Base-by-base conservation (phyloP, 2,329 filamentous ascomycete genomes). In the Aureobasidium sp. region DNA sequence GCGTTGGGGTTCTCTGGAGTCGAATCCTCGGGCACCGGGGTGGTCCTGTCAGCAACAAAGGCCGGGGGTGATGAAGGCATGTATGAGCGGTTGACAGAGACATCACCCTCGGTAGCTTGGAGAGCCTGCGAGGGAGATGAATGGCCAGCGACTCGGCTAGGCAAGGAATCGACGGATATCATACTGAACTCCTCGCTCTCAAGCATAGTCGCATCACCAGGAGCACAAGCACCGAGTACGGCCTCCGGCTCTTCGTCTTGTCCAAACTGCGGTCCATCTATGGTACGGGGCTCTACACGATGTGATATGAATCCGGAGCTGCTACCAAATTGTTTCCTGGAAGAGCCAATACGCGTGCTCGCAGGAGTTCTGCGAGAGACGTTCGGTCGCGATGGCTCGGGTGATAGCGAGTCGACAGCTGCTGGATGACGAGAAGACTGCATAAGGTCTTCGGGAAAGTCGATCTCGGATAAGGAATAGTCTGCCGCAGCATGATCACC, bases 131-230 rank as follows among this genome's bases (percentile, higher is more conserved):
- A 50, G 31, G 60, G 50, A 7, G 60, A 61, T 11, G 50, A 53
- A 19, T 39, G 49, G 14, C 37, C 42, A 14, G 24, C 17, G 53
- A 67, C 69, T 14, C 69, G 67, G 50, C 68, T 70, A 37, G 74
- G 74, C 35, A 81, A 65, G 1, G 78, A 79, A 39, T 79, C 76
- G 12, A 79, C 70, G 2, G 78, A 79, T 1, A 81, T 73, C 74
- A 81, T 79, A 62, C 76, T 81, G 67, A 81, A 80, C 59, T 76
- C 77, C 65, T 80, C 78, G 63, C 78, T 79, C 47, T 77, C 72
- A 8, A 76, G 68, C n/a, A 79, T 70, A 0, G 78, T 80, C 11
- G 74, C 72, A 42, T 80, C 78, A 24, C 78, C 78, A 3, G 66
- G 63, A 3, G 58, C 63, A 27, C 64, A 42, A 14, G 42, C 59